These are phyloP conservation scores for Gautieria morchelliformis DNA, from an alignment of 768 basidiomycete species.

Conservation along the genomic window DNA sequence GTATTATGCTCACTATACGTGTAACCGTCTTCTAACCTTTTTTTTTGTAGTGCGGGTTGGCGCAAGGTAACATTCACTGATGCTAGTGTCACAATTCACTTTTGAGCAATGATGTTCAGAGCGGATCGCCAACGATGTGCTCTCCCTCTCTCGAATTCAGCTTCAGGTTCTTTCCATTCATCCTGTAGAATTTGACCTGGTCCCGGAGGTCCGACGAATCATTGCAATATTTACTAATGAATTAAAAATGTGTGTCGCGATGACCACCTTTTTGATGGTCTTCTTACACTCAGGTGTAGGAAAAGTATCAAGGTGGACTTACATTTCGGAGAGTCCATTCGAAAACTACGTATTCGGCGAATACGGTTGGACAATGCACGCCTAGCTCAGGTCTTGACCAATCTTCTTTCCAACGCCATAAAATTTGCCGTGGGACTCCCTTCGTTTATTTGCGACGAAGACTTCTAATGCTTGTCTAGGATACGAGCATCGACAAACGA, in stretches of 20 bases:
- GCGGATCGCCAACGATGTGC: constrained; percentile 30
- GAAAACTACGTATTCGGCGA: constrained; percentile 16
- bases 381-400: constrained; percentile 29
- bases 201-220: constrained; percentile 23
- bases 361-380: constrained; percentile 28
- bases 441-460: background rate
- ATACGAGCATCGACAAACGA: constrained; percentile 12
- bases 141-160: constrained; percentile 29
- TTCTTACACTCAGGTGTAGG: constrained; percentile 10
- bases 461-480: background rate
- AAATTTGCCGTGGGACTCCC: constrained; percentile 23
- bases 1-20: background rate
- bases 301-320: constrained; percentile 25
- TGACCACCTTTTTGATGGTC: background rate
- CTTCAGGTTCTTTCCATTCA: constrained; percentile 20
- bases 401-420: constrained; percentile 27
- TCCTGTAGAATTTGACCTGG: constrained; percentile 13
- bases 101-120: constrained; percentile 10
- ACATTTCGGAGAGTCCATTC: constrained; percentile 21
- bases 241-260: constrained; percentile 18
- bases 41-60: constrained; percentile 20
- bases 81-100: background rate
- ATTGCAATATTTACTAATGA: constrained; percentile 28
- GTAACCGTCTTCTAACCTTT: background rate
- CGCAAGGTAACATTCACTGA: constrained; percentile 14